These are phyloP conservation scores for Polytrichum commune DNA, from an alignment of 225 moss, liverwort and hornwort genomes.

Conservation along the genomic window DNA sequence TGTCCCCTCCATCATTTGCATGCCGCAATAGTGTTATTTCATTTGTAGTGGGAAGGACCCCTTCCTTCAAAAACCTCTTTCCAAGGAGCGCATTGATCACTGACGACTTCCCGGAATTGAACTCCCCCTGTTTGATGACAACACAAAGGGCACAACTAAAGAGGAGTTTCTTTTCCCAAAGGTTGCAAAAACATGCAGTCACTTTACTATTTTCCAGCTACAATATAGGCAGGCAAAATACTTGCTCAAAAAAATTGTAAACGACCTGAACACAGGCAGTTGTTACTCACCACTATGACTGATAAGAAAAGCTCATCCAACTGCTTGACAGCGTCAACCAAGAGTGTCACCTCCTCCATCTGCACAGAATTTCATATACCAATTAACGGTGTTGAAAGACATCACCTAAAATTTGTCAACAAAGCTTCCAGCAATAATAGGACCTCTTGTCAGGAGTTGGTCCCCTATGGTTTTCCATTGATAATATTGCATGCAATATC, in stretches of 20 bases:
- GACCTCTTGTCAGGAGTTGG: no score
- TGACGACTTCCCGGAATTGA: constrained; percentile 95
- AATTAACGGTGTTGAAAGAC: constrained; percentile 1
- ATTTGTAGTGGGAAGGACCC: constrained; percentile 92
- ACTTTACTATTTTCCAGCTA: no score
- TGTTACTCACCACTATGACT: constrained; percentile 72
- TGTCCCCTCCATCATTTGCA: constrained; percentile 61
- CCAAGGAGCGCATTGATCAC: constrained; percentile 95
- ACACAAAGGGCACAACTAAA: no score
- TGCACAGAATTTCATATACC: constrained; percentile 17
- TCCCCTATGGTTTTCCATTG: no score
- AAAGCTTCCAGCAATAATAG: no score
- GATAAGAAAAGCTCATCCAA: constrained; percentile 96
- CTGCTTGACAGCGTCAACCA: constrained; percentile 82
- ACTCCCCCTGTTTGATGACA: constrained; percentile 68
- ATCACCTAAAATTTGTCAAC: background rate
- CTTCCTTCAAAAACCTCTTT: constrained; percentile 77
- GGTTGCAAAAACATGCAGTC: no score
- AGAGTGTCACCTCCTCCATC: constrained; percentile 98
- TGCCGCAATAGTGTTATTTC: constrained; percentile 91
- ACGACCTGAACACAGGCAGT: no score
- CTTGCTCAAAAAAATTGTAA: no score
- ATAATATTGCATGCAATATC: no score
- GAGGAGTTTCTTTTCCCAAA: no score
- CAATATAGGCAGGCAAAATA: no score